These are phyloP conservation scores for Candida tetrigidarum DNA, from an alignment of 1,139 yeast species.

Conservation along the genomic window DNA sequence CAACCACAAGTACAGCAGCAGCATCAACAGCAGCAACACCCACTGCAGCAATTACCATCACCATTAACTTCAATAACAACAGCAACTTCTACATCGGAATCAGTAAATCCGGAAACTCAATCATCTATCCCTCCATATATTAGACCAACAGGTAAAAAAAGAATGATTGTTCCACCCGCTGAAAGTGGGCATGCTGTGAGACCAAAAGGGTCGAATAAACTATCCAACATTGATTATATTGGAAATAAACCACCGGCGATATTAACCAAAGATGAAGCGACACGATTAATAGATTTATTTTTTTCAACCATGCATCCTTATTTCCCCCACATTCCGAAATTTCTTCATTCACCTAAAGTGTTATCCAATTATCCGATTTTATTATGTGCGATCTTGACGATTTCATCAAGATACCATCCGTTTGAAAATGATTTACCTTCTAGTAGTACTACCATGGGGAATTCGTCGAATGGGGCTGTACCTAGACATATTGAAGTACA, in stretches of 20 bases:
- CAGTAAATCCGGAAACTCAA: background rate
- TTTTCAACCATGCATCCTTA: slow-evolving; percentile 86
- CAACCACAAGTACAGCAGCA: background rate
- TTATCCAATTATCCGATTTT: slow-evolving; percentile 81
- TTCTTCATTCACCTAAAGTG: slow-evolving; percentile 65
- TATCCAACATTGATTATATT: slow-evolving; percentile 69
- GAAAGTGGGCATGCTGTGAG: slow-evolving; percentile 50
- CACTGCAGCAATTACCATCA: background rate
- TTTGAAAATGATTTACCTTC: slow-evolving; percentile 30
- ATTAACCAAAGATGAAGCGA: slow-evolving; percentile 70
- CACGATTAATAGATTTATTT: slow-evolving; percentile 62
- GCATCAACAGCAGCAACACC: background rate
- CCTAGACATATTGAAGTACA: slow-evolving; percentile 67
- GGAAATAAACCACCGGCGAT: slow-evolving; percentile 56
- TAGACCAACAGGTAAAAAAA: slow-evolving; percentile 17
- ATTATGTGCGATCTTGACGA: slow-evolving; percentile 77
- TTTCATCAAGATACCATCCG: slow-evolving; percentile 75
- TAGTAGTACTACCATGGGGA: slow-evolving; percentile 26
- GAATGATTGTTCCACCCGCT: slow-evolving; percentile 38
- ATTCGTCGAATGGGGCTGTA: slow-evolving; percentile 32
- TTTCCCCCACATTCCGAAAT: slow-evolving; percentile 83
- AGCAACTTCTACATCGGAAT: background rate
- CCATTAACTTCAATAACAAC: slow-evolving; percentile 1
- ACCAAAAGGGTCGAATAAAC: slow-evolving; percentile 54
- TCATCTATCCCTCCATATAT: slow-evolving; percentile 20